Base-by-base conservation (phyloP, 2,329 filamentous ascomycete species). In the Aspergillus ibericus region DNA sequence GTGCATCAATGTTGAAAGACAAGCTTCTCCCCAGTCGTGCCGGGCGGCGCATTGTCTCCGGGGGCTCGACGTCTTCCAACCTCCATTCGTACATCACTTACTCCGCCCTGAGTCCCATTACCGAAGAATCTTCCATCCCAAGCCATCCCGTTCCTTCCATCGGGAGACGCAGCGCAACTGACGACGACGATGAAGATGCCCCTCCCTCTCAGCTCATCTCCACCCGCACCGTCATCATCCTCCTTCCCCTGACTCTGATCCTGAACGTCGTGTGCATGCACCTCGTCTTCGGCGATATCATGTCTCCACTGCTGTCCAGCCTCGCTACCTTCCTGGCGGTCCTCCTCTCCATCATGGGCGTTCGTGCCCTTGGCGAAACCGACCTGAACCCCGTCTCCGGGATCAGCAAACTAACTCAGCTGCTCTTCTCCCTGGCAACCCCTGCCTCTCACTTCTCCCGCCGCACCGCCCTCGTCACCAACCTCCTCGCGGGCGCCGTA, bases 341-440 rank as follows among this genome's bases (percentile, higher is more conserved):
- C 6, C 70, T 88, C 8, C 78, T 88, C 10, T 84, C 81, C 36
- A 80, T 88, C 56, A 87, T 88, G 85, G 85, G 84, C 46, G 85
- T 88, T 2, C 83, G 85, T 40, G 85, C 86, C 0, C 77, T 87
- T 0, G 86, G 87, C 42, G 86, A 98, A 79, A 98, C 95, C 5
- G 95, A 99, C 69, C 82, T 99, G 9, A 98, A 98, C 71, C 95
- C 95, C 0, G 95, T 98, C 2, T 96, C 91, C 1, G 95, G 95
- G 34, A 99, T 98, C 75, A 93, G 90, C 72, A 99, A 99, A 78
- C 83, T 99, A 3, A 96, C 95, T 0, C 95, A 99, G 75, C 85
- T 99, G 2, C 89, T 98, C 71, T 98, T 99, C 74, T 95, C 95
- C 2, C 79, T 96, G 51, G 90, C 96, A 38, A 92, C 96, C 2